Base-by-base conservation (phyloP, 1,139 yeast species). In the Zygoascus sp. region DNA sequence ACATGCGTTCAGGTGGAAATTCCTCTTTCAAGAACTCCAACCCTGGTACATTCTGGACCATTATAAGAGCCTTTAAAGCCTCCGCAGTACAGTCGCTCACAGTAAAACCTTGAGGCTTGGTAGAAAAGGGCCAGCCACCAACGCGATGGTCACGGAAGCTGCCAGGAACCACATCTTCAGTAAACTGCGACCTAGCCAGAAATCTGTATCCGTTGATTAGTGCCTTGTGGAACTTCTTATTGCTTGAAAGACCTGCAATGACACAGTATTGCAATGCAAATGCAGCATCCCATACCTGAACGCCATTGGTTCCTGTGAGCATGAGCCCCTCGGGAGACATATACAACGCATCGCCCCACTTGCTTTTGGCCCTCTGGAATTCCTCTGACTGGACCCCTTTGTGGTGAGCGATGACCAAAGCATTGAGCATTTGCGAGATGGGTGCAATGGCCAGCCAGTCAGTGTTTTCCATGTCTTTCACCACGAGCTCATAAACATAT, bases 111-210 rank as follows among this genome's bases (percentile, higher is more conserved):
- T 94, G 98, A 13, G 85, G 83, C 59, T 89, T 88, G 0, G 97
- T 94, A 45, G 96, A 86, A 62, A 92, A 94, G 0, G 97, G 97
- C 94, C 96, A 94, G 0, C 88, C 95, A n/a, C 98, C 99, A 44
- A 73, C 74, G 47, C 98, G 73, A 50, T 74, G 76, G 60, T 92
- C 97, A 57, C 98, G 76, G 66, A 75, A 90, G 51, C 90, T 81
- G 3, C 94, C 95, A 1, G 74, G 76, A 2, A 68, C 87, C 61
- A 95, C 82, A 34, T 90, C 87, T 3, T 81, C 81, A 44, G 84
- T 84, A 62, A 92, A 89, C 60, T 92, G 97, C 0, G 96, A 83
- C 49, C 88, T 72, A 9, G 88, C 75, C 46, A 94, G 69, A 61
- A 89, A 92, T 45, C 76, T 67, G 62, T 80, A 89, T 0, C 89